Evolutionary conservation across 2,329 filamentous ascomycete species (phyloP), one percentile per base, ranked within the genome.

Genomic region (Teratosphaeria pseudoeucalypti): DNA sequence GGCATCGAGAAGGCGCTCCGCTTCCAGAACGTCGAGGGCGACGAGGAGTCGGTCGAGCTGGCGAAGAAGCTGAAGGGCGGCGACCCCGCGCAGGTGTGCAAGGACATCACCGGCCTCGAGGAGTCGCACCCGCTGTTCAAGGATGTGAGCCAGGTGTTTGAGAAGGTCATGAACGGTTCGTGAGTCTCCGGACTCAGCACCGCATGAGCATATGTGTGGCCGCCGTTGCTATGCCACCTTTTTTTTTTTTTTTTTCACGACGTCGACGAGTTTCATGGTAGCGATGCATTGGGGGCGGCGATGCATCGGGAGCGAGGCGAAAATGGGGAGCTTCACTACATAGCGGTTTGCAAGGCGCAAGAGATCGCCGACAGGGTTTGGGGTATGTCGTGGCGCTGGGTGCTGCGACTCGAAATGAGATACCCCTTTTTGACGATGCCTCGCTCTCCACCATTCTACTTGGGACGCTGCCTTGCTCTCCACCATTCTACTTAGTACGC

Each of bases 21-120:
- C 64, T 99, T 97, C 86, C 92, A 96, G 79, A 90, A 96, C 68
- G 88, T 96, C 59, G 84, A 92, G 67, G 91, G 86, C 12, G 94
- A 99, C 64, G 89, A 95, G 0, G 94, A 97, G 82, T 95, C 89
- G 64, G 80, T 78, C 65, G 86, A 95, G 76, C 82, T 99, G 11
- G 89, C 90, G 69, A 85, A 89, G 79, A 90, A 95, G 71, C 87
- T 99, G 78, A 85, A 88, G 62, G 81, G 86, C 63, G 82, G 87
- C 70, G 79, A 80, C 2, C 79, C 92, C 14, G 85, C 89, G 67
- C 86, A 88, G 1, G 88, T 92, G 9, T 89, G 92, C 54, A 78
- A 80, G 72, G 83, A 92, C 75, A 83, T 99, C 64, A 95, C 89
- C 66, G 91, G 91, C 49, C 81, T 99, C 59, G 85, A 90, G 68